Evolutionary conservation across 257 asterid genomes (phyloP).

Genomic region (Knoxia roxburghii): DNA sequence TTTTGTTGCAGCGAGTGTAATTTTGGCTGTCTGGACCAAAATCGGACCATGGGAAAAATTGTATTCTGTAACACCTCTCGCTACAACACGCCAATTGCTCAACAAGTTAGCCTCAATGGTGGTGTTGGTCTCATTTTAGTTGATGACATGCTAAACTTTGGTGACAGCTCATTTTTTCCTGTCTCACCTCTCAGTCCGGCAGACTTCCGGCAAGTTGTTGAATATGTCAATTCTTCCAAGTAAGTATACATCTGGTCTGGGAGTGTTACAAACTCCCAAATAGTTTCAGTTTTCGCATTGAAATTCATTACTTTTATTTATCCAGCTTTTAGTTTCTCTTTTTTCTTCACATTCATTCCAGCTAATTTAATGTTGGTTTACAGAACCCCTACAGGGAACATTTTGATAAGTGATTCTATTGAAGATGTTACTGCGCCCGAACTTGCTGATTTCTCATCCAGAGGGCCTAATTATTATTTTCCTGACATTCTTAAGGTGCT

Average conservation of each 20-base stretch:
- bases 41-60: conserved; percentile 31
- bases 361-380: neutral
- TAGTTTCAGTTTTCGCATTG: too few species aligned
- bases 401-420: neutral
- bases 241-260: neutral
- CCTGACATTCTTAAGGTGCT: conserved; percentile 22
- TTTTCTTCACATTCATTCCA: neutral
- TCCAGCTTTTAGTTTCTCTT: neutral
- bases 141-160: neutral
- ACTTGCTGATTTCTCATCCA: conserved; percentile 22
- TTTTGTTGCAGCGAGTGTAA: conserved; percentile 18
- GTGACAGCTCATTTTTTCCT: conserved; percentile 22
- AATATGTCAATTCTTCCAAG: conserved; percentile 16
- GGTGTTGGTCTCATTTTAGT: conserved; percentile 24
- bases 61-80: conserved; percentile 18
- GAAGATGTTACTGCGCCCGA: conserved; percentile 3
- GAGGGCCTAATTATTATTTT: conserved; percentile 13
- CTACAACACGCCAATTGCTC: neutral
- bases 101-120: neutral
- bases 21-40: conserved; percentile 18
- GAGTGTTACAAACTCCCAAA: too few species aligned
- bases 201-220: neutral
- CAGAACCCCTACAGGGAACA: conserved; percentile 12
- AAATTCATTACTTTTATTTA: too few species aligned
- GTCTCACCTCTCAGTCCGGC: conserved; percentile 4